Evolutionary conservation across 2,329 filamentous ascomycete genomes (phyloP), one percentile per base, ranked within the genome.

Genomic region (Aspergillus clavatus): DNA sequence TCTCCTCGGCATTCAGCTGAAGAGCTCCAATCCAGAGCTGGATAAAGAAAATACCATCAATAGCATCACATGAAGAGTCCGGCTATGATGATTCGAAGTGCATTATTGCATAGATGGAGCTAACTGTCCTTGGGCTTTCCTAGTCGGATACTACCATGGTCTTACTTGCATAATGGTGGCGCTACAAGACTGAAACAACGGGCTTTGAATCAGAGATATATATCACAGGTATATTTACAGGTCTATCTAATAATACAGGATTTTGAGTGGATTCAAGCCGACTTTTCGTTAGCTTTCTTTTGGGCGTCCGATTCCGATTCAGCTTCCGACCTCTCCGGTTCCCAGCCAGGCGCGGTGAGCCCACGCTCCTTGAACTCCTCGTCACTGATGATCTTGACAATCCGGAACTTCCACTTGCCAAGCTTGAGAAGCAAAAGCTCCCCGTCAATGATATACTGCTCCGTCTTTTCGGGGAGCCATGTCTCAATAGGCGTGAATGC

Each of bases 401-500:
- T 66, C 54, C 77, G 77, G 27, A 82, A 69, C 55, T 78, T 81
- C 72, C 77, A 80, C 57, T 84, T 84, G 6, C 81, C 81, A 2
- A 75, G 55, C 48, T 78, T 69, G 7, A 83, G 52, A 7, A 83
- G 71, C n/a, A 84, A 53, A 2, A 77, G 58, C 1, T 74, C 66
- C 22, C 66, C 74, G 21, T 77, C 72, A 5, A 80, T 60, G 27
- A 81, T 62, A 43, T 72, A 78, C 14, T 74, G 68, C 12, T 73
- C 59, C 0, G 73, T 74, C 38, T 72, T 69, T 2, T 67, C 62
- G 0, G 61, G 55, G 1, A 60, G 55, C 63, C 72, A 72, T 2
- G 69, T 57, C 29, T 70, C 70, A 23, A 80, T 71, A 1, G 72
- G 71, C 0, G 70, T 70, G 61, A 79, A 83, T 2, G 67, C 65